Base-by-base conservation (phyloP, 306 rosid genomes). In the Vigna reflexopilosa region DNA sequence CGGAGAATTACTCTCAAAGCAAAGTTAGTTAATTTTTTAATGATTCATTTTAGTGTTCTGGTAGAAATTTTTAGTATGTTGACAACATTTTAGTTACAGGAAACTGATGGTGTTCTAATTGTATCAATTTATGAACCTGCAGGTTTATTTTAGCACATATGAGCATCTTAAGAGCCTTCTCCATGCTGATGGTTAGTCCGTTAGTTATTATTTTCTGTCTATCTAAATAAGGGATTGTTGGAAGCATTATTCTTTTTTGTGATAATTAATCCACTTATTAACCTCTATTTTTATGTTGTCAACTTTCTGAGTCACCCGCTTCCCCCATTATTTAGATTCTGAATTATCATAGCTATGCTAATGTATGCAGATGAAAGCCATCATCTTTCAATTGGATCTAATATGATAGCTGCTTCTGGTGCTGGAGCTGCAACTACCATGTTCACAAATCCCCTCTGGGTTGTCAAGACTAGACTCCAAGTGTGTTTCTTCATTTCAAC, bases 361-460 rank as follows among this genome's bases (percentile, higher is more conserved):
- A 87, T 70, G 32, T 83, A 10, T 77, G 80, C 85, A 93, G 98
- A 85, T 62, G 90, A 86, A 78, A 77, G 67, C 79, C 90, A 75
- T 58, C 91, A 88, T 70, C 97, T 93, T 78, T 82, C 98, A 9
- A 50, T 91, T 76, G 98, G 98, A 82, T 90, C 98, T 80, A 88
- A 93, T 28, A 52, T 93, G 93, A 9, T 86, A 62, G 98, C 98
- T 82, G 98, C 98, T 81, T 78, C 95, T 66, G 93, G 93, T 80
- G 98, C 98, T 84, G 95, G 98, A 77, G 97, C 91, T 89, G 89
- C 95, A 36, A 91, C 97, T 72, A 81, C 93, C 63, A 81, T 89
- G 86, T 87, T 85, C 58, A 93, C 94, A 57, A 93, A 93, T 86
- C 98, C 98, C 12, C 93, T 93, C 54, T 93, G 97, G 98, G 98